Conservation (phyloP, 1,284 basidiomycete species). For the Ustilago bromivora region DNA sequence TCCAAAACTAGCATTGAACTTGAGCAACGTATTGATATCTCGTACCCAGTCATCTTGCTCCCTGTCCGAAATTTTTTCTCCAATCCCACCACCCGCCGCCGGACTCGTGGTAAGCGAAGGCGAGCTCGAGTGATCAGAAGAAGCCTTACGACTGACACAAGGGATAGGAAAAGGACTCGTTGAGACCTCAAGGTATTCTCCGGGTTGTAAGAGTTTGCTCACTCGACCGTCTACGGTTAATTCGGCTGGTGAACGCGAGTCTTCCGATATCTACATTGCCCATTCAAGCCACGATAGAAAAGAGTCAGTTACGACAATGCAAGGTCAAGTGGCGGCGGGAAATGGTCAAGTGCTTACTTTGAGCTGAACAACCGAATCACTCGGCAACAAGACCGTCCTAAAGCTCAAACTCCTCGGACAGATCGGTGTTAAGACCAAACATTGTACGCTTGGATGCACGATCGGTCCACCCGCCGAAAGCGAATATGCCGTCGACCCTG, state of each 20-base stretch:
- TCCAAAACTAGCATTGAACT: constrained; percentile 68
- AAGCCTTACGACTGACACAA: constrained; percentile 72
- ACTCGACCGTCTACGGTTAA: constrained; percentile 92
- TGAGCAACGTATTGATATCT: constrained; percentile 81
- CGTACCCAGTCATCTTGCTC: constrained; percentile 93
- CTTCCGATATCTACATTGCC: constrained; percentile 76
- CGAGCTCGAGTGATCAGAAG: constrained; percentile 4
- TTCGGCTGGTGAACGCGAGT: constrained; percentile 85
- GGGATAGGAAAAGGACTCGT: constrained; percentile 91
- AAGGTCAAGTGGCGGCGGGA: constrained; percentile 64
- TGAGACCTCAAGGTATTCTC: constrained; percentile 85
- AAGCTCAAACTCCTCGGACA: constrained; percentile 93
- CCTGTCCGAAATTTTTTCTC: constrained; percentile 71
- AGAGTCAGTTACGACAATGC: constrained; percentile 63
- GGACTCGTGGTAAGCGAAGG: neutral
- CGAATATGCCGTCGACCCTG: constrained; percentile 96
- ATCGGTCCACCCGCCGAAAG: constrained; percentile 95
- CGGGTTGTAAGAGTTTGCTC: constrained; percentile 81
- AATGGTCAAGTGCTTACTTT: constrained; percentile 74
- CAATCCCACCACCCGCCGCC: neutral
- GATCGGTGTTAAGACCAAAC: constrained; percentile 91
- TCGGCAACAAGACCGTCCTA: constrained; percentile 88
- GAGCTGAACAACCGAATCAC: constrained; percentile 82
- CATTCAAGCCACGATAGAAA: no score
- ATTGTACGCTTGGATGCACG: constrained; percentile 90